These are phyloP conservation scores for Entrophospora sp. DNA, from an alignment of 192 early-diverging fungal genomes.

Conservation along the genomic window DNA sequence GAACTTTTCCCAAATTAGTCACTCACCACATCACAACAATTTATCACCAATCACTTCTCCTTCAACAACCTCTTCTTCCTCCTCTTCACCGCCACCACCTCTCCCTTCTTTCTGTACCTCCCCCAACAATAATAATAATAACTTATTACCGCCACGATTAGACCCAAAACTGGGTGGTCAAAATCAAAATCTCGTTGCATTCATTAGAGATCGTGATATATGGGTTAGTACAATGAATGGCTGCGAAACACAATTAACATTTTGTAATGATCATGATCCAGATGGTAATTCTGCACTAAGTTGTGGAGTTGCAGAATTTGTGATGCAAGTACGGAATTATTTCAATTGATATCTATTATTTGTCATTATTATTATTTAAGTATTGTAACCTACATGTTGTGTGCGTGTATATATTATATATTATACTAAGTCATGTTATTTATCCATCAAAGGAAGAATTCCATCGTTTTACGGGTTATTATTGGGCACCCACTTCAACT, in stretches of 20 bases:
- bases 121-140: not conserved
- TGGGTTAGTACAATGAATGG: slow-evolving; percentile 48
- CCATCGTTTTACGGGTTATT: slow-evolving; percentile 53
- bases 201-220: slow-evolving; percentile 52
- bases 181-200: slow-evolving; percentile 42
- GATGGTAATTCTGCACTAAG: slow-evolving; percentile 26
- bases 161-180: slow-evolving; percentile 55
- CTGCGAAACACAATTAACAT: slow-evolving; percentile 49
- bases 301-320: slow-evolving; percentile 58
- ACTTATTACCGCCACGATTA: slow-evolving; percentile 17
- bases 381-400: not conserved
- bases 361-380: not conserved
- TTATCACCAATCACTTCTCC: slow-evolving; percentile 1
- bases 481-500: slow-evolving; percentile 37
- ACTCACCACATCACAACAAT: not conserved
- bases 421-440: not conserved
- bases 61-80: slow-evolving; percentile 22
- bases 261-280: slow-evolving; percentile 32
- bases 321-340: slow-evolving; percentile 51
- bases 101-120: not conserved
- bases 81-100: slow-evolving; percentile 15
- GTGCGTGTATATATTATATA: not conserved
- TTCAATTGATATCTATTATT: not conserved
- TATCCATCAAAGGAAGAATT: slow-evolving; percentile 48
- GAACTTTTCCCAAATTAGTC: not conserved